Conservation (phyloP, 73 alveolate genomes). For the Uronychia binucleata region DNA sequence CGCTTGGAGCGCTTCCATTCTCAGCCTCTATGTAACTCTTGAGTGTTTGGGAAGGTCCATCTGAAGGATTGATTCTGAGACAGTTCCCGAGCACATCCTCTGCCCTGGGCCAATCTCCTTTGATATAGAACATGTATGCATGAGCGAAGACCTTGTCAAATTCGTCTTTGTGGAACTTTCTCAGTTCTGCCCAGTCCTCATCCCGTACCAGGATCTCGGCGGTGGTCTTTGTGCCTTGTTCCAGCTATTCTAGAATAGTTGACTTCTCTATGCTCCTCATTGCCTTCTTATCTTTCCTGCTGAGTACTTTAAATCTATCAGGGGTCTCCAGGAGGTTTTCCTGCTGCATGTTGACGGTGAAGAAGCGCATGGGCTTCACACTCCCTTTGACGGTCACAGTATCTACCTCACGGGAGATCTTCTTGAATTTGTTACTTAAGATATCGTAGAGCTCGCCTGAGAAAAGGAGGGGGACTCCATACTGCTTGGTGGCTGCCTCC, state of each 20-base stretch:
- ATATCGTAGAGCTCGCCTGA: conserved; percentile 45
- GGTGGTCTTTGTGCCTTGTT: conserved; percentile 14
- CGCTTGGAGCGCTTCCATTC: conserved; percentile 49
- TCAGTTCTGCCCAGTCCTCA: conserved; percentile 28
- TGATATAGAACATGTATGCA: conserved; percentile 39
- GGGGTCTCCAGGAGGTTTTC: conserved; percentile 34
- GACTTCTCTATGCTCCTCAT: conserved; percentile 30
- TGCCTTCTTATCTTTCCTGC: conserved; percentile 16
- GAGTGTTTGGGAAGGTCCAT: conserved; percentile 47
- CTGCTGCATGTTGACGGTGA: conserved; percentile 77
- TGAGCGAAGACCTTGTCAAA: conserved; percentile 27
- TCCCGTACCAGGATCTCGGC: conserved; percentile 24
- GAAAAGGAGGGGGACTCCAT: conserved; percentile 52
- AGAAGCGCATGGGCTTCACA: conserved; percentile 79
- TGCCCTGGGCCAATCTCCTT: conserved; percentile 68
- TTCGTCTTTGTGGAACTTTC: conserved; percentile 19
- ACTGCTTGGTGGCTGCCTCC: conserved; percentile 76
- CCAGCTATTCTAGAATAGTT: background rate
- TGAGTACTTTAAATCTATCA: conserved; percentile 7
- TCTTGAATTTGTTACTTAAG: conserved; percentile 57
- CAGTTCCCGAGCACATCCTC: conserved; percentile 34
- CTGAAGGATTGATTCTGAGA: conserved; percentile 41
- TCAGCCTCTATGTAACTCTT: conserved; percentile 26
- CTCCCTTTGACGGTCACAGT: conserved; percentile 94
- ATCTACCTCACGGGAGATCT: conserved; percentile 75